Base-by-base conservation (phyloP, 345 rosid genomes). In the Lepidium africanum region DNA sequence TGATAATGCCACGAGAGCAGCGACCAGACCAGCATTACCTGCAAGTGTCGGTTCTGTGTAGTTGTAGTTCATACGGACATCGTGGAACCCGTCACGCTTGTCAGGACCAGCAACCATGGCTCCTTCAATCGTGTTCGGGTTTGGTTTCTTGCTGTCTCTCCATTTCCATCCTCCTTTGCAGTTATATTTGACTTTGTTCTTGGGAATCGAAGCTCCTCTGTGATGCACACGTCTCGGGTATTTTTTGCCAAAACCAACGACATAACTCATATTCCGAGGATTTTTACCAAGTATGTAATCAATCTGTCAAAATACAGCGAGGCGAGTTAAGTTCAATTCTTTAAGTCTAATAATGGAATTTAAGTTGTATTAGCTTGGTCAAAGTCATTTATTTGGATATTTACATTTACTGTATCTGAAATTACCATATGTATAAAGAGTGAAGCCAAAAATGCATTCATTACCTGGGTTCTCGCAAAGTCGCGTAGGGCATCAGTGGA, bases 31-130 rank as follows among this genome's bases (percentile, higher is more conserved):
- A 13, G 97, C 96, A 57, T 94, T 94, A 16, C 97, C 96, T 2
- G 96, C 97, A 42, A 94, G 81, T 3, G 93, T 94, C 27, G 99
- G 99, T 62, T 91, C 97, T 2, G 97, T 91, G 78, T 94, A 94
- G 81, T 94, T 94, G 81, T 89, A 89, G 84, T 94, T 87, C 6
- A 80, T 78, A 11, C 97, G 96, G 51, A 91, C 88, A 41, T 91
- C 99, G 5, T 54, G 93, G 79, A 89, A 91, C 27, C 92, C 96
- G 5, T 91, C 99, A 1, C 55, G 91, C 79, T 76, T 84, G 76
- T 91, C 99, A 17, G 99, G 99, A 39, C 99, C 97, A 39, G 97
- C 99, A 79, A 94, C 97, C 99, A 94, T 89, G 55, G 99, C 99
- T 73, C 99, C 99, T 27, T 85, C 85, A 9, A 91, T 13, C 0